Conservation (phyloP, 306 rosid genomes). For the Elaeagnus macrophylla region DNA sequence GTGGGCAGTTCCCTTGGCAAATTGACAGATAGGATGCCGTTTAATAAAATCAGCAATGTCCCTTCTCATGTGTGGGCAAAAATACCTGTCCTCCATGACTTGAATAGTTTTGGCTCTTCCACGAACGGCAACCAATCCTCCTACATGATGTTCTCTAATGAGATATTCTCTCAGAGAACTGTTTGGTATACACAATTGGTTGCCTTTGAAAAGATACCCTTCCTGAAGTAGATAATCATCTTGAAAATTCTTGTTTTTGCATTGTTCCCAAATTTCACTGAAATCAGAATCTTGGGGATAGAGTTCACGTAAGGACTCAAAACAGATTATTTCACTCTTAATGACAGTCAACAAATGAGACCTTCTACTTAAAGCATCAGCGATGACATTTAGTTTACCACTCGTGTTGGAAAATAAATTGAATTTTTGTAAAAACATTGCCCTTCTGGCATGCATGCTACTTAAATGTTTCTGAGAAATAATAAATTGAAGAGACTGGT, state of each 20-base stretch:
- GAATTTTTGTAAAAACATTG: neutral
- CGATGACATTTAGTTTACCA: neutral
- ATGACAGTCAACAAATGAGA: neutral
- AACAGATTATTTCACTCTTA: neutral
- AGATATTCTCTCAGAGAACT: too few relatives aligned
- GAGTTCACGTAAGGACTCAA: neutral
- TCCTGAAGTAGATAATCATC: too few relatives aligned
- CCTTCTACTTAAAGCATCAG: neutral
- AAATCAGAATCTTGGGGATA: neutral
- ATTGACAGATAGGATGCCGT: too few relatives aligned
- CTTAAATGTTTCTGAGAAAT: neutral
- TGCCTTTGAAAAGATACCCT: neutral
- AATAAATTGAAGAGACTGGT: neutral
- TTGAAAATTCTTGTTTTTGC: neutral
- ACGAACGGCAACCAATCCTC: too few relatives aligned
- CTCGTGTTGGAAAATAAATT: neutral
- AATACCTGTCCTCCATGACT: neutral
- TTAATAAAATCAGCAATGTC: neutral
- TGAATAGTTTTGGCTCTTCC: conserved; percentile 3
- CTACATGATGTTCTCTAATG: too few relatives aligned
- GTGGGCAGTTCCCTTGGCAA: too few relatives aligned
- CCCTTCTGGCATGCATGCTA: neutral
- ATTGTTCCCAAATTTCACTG: neutral
- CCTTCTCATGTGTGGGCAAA: too few relatives aligned
- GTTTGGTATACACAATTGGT: too few relatives aligned